A percentile compares a stretch with the other conserved stretches of the same genome.
phyloP scores from a whole-genome alignment of 306 rosid species.

The Cicer judaicum region DNA sequence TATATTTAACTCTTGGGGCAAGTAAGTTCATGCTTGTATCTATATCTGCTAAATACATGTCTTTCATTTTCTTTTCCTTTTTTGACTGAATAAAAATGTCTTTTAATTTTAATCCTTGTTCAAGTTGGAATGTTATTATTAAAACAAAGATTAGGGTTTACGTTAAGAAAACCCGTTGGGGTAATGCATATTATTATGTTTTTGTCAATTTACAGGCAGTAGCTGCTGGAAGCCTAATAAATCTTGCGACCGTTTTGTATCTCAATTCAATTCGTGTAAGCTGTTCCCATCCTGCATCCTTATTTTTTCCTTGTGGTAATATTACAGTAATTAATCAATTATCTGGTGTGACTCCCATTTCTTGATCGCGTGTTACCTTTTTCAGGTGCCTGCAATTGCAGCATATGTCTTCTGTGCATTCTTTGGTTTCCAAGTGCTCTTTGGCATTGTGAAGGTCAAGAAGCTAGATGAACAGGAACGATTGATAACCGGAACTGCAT shows the following conservation, averaged over 20 bases:
- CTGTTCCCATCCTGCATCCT: conserved; percentile 27
- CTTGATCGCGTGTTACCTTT: conserved; percentile 37
- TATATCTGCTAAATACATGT: conserved; percentile 1
- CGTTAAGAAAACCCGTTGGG: conserved; percentile 24
- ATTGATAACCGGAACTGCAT: conserved; percentile 90
- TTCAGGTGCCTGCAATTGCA: conserved; percentile 77
- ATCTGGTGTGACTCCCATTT: conserved; percentile 30
- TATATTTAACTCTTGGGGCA: conserved; percentile 10
- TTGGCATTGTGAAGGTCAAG: conserved; percentile 86
- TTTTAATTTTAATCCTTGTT: neutral
- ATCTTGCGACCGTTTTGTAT: conserved; percentile 89
- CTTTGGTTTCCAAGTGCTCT: conserved; percentile 85
- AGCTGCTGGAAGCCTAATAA: conserved; percentile 93
- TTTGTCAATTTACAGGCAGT: conserved; percentile 75
- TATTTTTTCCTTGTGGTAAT: conserved; percentile 25
- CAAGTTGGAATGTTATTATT: conserved; percentile 8
- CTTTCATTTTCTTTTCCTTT: neutral
- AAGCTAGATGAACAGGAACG: conserved; percentile 85
- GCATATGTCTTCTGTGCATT: conserved; percentile 77
- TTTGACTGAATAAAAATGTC: neutral
- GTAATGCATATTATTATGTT: conserved; percentile 29
- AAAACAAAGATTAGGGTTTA: conserved; percentile 1
- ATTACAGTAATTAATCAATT: conserved; percentile 8
- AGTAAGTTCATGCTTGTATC: conserved; percentile 7
- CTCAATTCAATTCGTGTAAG: conserved; percentile 85